Conservation (phyloP, 352 stramenopile species). For the Globisporangium canariense region DNA sequence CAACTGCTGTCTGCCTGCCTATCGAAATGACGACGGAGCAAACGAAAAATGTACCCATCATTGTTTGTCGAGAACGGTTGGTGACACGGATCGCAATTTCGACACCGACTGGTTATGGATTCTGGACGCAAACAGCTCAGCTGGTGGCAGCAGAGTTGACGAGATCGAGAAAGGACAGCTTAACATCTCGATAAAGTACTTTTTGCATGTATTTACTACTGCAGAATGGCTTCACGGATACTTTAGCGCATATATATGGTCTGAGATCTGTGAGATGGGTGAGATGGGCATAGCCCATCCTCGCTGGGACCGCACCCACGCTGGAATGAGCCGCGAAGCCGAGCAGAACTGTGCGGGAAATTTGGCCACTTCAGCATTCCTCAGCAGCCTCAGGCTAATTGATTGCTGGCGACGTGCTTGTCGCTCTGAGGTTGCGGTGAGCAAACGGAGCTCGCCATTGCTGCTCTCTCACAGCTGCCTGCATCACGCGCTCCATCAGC, state of each 20-base stretch:
- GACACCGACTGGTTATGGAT: not conserved
- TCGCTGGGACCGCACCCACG: too few relatives aligned
- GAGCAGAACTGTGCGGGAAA: not conserved
- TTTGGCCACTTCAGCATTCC: not conserved
- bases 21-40: not conserved
- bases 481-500: too few relatives aligned
- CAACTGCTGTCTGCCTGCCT: too few relatives aligned
- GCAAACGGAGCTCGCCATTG: too few relatives aligned
- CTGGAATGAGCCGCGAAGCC: not conserved
- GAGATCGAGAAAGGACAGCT: not conserved
- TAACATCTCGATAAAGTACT: not conserved
- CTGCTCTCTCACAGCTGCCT: too few relatives aligned
- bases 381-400: too few relatives aligned
- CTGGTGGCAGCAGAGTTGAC: not conserved
- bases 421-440: too few relatives aligned
- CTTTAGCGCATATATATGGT: not conserved
- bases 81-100: not conserved
- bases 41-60: constrained; percentile 3
- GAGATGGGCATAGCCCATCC: not conserved
- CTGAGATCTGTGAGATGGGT: not conserved
- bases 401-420: too few relatives aligned
- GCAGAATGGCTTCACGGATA: not conserved
- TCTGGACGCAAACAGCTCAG: not conserved
- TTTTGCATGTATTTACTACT: too few relatives aligned
- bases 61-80: not conserved